Evolutionary conservation across 2,329 filamentous ascomycete genomes (phyloP).

Genomic region (Cytospora mali): DNA sequence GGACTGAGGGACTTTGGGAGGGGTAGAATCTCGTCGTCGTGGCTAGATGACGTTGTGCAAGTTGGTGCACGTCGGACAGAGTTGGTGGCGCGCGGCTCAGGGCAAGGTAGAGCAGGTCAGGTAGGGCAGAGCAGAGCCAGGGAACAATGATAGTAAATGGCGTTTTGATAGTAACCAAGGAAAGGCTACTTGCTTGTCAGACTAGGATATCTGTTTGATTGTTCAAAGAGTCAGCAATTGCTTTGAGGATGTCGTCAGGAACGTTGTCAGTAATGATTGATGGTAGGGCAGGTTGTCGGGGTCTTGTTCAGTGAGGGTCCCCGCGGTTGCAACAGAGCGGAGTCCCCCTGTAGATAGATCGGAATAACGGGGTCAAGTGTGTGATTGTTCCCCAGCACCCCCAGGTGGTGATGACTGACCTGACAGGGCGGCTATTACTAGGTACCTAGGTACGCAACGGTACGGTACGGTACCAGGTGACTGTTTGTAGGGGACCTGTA

Average conservation of each 20-base stretch:
- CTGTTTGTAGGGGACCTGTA: no score
- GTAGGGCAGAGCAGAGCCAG: neutral
- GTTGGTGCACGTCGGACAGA: slow-evolving; percentile 13
- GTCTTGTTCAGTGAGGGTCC: slow-evolving; percentile 10
- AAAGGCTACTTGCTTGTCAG: no score
- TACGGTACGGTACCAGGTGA: neutral
- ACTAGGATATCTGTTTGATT: neutral
- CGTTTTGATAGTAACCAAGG: neutral
- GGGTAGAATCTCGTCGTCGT: slow-evolving; percentile 19
- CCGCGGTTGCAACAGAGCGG: slow-evolving; percentile 28
- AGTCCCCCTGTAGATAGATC: slow-evolving; percentile 21
- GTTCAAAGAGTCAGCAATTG: slow-evolving; percentile 11
- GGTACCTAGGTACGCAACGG: neutral
- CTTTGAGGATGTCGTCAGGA: slow-evolving; percentile 7
- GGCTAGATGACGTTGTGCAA: slow-evolving; percentile 25
- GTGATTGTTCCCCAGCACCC: neutral
- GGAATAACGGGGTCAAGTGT: neutral
- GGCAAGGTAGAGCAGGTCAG: neutral
- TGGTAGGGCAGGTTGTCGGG: slow-evolving; percentile 10
- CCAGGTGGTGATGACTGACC: slow-evolving; percentile 8
- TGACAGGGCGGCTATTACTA: slow-evolving; percentile 9
- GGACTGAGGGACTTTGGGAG: slow-evolving; percentile 29
- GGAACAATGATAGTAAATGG: neutral
- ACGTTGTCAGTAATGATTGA: slow-evolving; percentile 17
- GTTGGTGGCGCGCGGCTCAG: slow-evolving; percentile 11